Evolutionary conservation across 495 filamentous ascomycete genomes (phyloP).

Genomic region (Aspergillus ostianus): DNA sequence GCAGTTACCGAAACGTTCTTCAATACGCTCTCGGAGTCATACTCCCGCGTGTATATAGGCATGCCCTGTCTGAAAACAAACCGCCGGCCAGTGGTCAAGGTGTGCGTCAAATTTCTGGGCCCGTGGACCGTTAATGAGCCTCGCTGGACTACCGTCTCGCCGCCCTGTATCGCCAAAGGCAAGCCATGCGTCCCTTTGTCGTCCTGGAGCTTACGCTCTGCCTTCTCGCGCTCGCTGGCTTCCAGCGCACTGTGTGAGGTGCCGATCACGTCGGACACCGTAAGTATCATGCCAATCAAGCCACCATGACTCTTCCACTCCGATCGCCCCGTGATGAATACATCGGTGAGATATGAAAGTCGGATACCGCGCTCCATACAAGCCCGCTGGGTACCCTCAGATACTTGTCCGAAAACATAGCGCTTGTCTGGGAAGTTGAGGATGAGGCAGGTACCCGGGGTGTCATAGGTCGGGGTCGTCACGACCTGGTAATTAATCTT

Average conservation of each 20-base stretch:
- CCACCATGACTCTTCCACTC: slow-evolving; percentile 78
- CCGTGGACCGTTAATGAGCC: slow-evolving; percentile 67
- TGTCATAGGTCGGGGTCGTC: slow-evolving; percentile 85
- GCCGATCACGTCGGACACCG: slow-evolving; percentile 63
- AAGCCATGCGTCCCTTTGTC: slow-evolving; percentile 8
- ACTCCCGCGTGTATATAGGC: slow-evolving; percentile 66
- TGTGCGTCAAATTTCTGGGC: slow-evolving; percentile 71
- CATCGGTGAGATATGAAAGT: slow-evolving; percentile 60
- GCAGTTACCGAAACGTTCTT: slow-evolving; percentile 15
- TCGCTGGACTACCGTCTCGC: slow-evolving; percentile 13
- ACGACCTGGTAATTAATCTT: slow-evolving; percentile 67
- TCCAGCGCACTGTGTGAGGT: slow-evolving; percentile 29
- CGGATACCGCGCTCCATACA: slow-evolving; percentile 60
- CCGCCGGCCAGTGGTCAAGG: slow-evolving; percentile 73
- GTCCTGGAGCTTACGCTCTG: slow-evolving; percentile 31
- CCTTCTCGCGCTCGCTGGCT: slow-evolving; percentile 25
- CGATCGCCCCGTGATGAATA: slow-evolving; percentile 77
- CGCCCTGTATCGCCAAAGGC: slow-evolving; percentile 11
- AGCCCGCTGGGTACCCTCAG: slow-evolving; percentile 84
- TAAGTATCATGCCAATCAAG: slow-evolving; percentile 78
- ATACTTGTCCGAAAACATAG: slow-evolving; percentile 83
- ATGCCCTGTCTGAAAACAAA: slow-evolving; percentile 88
- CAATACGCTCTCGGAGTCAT: slow-evolving; percentile 42
- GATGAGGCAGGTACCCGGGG: slow-evolving; percentile 71
- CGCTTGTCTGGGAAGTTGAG: slow-evolving; percentile 76